These are phyloP conservation scores for Ananas comosus DNA, from an alignment of 176 grass and related monocot species.

Conservation along the genomic window DNA sequence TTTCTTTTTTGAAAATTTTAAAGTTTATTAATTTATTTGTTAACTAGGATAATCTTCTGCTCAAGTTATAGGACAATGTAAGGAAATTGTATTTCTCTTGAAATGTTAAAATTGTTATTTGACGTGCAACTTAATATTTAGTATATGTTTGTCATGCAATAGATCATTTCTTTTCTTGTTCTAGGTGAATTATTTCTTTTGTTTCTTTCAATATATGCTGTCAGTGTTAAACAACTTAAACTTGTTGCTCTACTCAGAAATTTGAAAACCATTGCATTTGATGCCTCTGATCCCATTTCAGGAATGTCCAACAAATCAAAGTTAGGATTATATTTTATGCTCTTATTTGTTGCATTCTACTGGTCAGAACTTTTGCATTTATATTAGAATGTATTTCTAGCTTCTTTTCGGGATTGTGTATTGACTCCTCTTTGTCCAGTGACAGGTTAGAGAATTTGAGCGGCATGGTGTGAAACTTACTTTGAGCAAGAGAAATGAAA, in stretches of 20 bases:
- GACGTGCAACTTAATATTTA: too few relatives aligned
- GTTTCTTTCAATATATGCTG: too few relatives aligned
- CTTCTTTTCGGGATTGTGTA: constrained; percentile 8
- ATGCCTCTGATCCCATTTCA: neutral
- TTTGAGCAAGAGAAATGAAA: constrained; percentile 64
- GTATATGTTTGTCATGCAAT: too few relatives aligned
- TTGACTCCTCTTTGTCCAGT: constrained; percentile 48
- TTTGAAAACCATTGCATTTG: neutral
- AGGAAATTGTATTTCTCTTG: too few relatives aligned
- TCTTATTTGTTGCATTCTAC: neutral
- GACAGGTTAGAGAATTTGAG: constrained; percentile 91
- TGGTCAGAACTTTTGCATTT: neutral
- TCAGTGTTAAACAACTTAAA: too few relatives aligned
- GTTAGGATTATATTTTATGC: neutral
- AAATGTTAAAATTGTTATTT: too few relatives aligned
- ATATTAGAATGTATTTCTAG: neutral
- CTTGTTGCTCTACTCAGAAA: neutral
- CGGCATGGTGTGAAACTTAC: constrained; percentile 63
- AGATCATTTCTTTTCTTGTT: too few relatives aligned
- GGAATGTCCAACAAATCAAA: neutral
- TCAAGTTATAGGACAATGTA: too few relatives aligned
- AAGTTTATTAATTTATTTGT: too few relatives aligned
- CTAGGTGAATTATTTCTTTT: too few relatives aligned
- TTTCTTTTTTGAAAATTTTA: too few relatives aligned
- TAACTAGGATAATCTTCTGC: too few relatives aligned